Base-by-base conservation (phyloP, 148 eudicot species). In the Arbutus unedo region DNA sequence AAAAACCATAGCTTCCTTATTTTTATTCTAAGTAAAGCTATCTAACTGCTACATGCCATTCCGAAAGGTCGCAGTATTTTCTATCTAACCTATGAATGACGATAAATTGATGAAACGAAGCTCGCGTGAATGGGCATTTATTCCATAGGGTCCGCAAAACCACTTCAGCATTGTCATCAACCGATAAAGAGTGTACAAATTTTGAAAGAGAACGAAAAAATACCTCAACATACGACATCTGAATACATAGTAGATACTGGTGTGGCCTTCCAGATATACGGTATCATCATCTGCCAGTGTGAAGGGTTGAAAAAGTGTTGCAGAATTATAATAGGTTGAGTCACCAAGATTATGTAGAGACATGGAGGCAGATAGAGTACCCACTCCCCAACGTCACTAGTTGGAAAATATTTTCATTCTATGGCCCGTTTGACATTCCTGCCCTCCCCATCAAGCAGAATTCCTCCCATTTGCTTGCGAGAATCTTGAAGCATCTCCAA, bases 61-160 rank as follows among this genome's bases (percentile, higher is more conserved):
- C 19, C 70, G 9, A 21, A 68, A 60, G 66, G 16, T 8, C n/a
- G 4, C 31, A 78, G 51, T 55, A 6, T 16, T 14, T 49, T 71
- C 59, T 55, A 68, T 19, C 1, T 77, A 53, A 67, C 54, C 48
- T 18, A 71, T 25, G 74, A 83, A 68, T 67, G 49, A 59, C 47
- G 50, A 83, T 78, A 85, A 78, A 74, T 59, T 74, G 60, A 75
- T n/a, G 73, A 77, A 16, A 79, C 84, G 87, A 81, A 80, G 71
- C 50, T 90, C 31, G 85, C 90, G 87, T 81, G 83, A 76, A 66
- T 14, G 71, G 3, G 10, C 8, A 2, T 14, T 25, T 9, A 10
- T 25, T 25, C 41, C 71, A 66, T 23, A 38, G 31, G 8, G 68
- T 13, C 68, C 10, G 4, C 3, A 62, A 62, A 62, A 3, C 11